These are phyloP conservation scores for Epithele typhae DNA, from an alignment of 768 basidiomycete species.

Conservation along the genomic window DNA sequence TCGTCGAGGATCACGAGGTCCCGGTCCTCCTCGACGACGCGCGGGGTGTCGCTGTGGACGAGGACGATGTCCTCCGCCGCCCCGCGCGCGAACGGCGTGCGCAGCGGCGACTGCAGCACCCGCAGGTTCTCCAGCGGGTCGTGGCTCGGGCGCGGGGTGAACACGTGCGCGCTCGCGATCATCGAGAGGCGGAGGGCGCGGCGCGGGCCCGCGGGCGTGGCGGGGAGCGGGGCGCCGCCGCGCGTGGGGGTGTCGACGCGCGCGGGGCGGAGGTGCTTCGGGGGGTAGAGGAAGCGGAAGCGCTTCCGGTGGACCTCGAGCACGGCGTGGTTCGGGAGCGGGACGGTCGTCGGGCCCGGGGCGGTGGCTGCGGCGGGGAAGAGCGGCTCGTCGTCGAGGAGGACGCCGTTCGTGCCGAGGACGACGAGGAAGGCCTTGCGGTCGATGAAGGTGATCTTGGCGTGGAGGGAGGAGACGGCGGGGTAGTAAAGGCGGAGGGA, in stretches of 20 bases:
- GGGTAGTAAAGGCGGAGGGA: constrained; percentile 68
- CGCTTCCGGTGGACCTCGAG: constrained; percentile 66
- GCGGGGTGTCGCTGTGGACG: constrained; percentile 62
- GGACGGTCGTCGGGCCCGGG: constrained; percentile 46
- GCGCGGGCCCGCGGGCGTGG: constrained; percentile 6
- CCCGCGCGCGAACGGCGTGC: constrained; percentile 23
- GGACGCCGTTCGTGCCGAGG: constrained; percentile 50
- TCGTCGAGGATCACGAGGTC: constrained; percentile 70
- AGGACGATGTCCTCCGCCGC: constrained; percentile 45
- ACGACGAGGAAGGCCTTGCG: constrained; percentile 72
- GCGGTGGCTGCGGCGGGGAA: constrained; percentile 38
- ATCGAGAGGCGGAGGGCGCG: constrained; percentile 65
- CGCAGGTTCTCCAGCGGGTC: constrained; percentile 62
- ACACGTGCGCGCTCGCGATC: constrained; percentile 72
- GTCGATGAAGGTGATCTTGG: constrained; percentile 58
- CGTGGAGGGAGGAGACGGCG: constrained; percentile 58
- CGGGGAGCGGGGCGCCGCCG: constrained; percentile 38
- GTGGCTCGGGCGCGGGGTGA: constrained; percentile 56
- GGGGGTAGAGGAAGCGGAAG: constrained; percentile 72
- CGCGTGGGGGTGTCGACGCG: constrained; percentile 28
- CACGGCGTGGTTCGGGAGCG: constrained; percentile 59
- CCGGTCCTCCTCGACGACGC: constrained; percentile 64
- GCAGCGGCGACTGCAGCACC: constrained; percentile 56
- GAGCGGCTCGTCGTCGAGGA: constrained; percentile 61
- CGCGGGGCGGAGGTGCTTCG: constrained; percentile 59